A percentile compares a stretch with the other conserved stretches of the same genome.
phyloP scores from a whole-genome alignment of 2,329 filamentous ascomycete species.

The Cercospora nicotianae region DNA sequence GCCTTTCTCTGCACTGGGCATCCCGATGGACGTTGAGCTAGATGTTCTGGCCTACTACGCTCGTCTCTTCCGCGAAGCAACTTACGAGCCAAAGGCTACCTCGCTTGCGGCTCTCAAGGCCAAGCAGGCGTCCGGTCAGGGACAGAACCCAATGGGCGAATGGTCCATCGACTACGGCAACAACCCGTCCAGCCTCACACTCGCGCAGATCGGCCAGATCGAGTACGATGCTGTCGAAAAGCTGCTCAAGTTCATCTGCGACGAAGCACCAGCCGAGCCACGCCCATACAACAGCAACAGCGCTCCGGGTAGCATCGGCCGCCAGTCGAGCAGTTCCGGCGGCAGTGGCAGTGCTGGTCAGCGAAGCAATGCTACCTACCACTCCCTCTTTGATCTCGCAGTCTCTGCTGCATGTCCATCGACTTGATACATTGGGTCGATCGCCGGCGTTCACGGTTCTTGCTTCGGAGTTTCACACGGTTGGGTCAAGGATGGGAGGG shows the following conservation, averaged over 20 bases:
- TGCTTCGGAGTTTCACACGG: neutral
- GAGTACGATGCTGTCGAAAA: conserved; percentile 32
- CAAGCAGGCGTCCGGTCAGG: conserved; percentile 18
- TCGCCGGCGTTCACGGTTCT: conserved; percentile 4
- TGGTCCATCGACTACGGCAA: conserved; percentile 32
- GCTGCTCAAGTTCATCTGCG: conserved; percentile 25
- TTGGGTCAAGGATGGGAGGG: conserved; percentile 1
- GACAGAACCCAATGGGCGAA: conserved; percentile 32
- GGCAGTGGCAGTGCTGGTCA: conserved; percentile 5
- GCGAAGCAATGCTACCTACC: neutral
- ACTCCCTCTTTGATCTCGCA: conserved; percentile 5
- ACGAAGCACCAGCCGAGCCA: neutral
- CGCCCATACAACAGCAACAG: neutral
- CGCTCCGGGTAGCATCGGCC: conserved; percentile 9
- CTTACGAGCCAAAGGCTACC: conserved; percentile 3
- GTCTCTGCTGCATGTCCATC: neutral
- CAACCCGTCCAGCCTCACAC: conserved; percentile 19
- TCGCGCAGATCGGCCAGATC: conserved; percentile 30
- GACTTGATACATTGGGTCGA: neutral
- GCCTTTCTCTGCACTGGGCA: conserved; percentile 36
- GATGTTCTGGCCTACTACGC: conserved; percentile 35
- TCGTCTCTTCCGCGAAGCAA: conserved; percentile 30
- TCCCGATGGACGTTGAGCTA: conserved; percentile 25
- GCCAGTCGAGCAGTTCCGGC: conserved; percentile 6
- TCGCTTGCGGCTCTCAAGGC: conserved; percentile 25